Percentiles rank a stretch among this genome's conserved stretches.
Conservation (phyloP, 169 alveolate species). For the Plasmodium gonderi region DNA sequence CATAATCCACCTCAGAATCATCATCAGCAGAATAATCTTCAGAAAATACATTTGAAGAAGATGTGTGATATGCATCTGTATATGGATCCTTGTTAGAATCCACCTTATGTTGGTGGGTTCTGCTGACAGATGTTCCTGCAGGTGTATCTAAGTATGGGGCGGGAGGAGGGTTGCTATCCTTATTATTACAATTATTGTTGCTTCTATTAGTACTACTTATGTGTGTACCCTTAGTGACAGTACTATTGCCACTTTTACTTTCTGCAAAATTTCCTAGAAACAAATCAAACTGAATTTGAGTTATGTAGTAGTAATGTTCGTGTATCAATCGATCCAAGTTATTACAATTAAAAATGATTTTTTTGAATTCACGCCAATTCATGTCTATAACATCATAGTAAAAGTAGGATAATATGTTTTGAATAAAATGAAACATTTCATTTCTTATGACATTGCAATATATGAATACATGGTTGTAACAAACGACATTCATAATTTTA, state of each 20-base stretch:
- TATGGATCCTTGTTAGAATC: too few relatives aligned
- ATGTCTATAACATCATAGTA: conserved; percentile 64
- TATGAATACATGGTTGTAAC: conserved; percentile 43
- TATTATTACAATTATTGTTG: too few relatives aligned
- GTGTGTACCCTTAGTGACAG: not conserved
- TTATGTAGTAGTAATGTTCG: conserved; percentile 46
- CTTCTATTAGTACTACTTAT: too few relatives aligned
- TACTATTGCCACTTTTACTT: not conserved
- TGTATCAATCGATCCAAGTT: conserved; percentile 34
- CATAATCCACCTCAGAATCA: too few relatives aligned
- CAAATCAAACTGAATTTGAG: conserved; percentile 44
- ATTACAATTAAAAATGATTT: conserved; percentile 16
- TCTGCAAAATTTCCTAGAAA: conserved; percentile 40
- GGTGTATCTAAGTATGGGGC: too few relatives aligned
- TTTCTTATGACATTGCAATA: conserved; percentile 57
- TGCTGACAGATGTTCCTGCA: too few relatives aligned
- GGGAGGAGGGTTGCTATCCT: too few relatives aligned
- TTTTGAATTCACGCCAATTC: conserved; percentile 53
- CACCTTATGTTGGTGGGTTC: too few relatives aligned
- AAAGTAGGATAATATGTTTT: conserved; percentile 51
- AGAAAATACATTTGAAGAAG: too few relatives aligned
- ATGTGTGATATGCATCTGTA: too few relatives aligned
- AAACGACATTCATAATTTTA: conserved; percentile 55
- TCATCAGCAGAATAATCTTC: too few relatives aligned
- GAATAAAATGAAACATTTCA: conserved; percentile 72